These are phyloP conservation scores for Zymoseptoria pseudotritici DNA, from an alignment of 2,329 filamentous ascomycete species.

Conservation along the genomic window DNA sequence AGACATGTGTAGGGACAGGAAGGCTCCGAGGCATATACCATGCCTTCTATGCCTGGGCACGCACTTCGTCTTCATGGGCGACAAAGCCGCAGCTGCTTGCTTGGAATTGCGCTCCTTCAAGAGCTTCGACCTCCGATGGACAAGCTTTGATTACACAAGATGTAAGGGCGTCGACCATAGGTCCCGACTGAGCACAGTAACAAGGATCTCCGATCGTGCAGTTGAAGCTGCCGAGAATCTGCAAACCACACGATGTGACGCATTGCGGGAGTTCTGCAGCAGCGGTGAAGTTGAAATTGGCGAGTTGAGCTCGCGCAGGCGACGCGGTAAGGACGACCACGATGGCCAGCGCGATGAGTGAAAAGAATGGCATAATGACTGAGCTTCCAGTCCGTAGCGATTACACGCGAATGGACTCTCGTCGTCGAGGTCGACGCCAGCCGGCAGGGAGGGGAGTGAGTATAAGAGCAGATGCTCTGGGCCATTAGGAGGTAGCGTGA, in stretches of 20 bases:
- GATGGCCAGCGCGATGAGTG: background rate
- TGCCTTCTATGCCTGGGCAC: too few species aligned
- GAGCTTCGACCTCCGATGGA: background rate
- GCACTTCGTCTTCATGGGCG: too few species aligned
- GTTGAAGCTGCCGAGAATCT: background rate
- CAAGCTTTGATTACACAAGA: background rate
- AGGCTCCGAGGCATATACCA: too few species aligned
- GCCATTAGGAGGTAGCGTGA: too few species aligned
- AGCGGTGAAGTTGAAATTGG: background rate
- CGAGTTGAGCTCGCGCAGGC: background rate
- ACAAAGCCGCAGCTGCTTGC: background rate
- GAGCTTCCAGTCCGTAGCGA: too few species aligned
- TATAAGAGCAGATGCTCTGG: too few species aligned
- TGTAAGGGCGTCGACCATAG: background rate
- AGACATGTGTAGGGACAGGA: too few species aligned
- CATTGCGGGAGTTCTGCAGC: background rate
- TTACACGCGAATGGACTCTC: too few species aligned
- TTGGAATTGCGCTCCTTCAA: background rate
- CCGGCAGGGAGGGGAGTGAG: too few species aligned
- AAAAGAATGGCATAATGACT: too few species aligned
- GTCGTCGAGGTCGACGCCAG: too few species aligned
- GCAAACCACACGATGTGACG: background rate
- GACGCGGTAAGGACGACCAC: background rate
- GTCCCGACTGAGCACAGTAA: background rate
- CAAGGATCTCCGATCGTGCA: background rate